Percentiles rank a stretch among this genome's conserved stretches.
phyloP scores from a whole-genome alignment of 352 stramenopile species.

The Phytophthora fragariaefolia region DNA sequence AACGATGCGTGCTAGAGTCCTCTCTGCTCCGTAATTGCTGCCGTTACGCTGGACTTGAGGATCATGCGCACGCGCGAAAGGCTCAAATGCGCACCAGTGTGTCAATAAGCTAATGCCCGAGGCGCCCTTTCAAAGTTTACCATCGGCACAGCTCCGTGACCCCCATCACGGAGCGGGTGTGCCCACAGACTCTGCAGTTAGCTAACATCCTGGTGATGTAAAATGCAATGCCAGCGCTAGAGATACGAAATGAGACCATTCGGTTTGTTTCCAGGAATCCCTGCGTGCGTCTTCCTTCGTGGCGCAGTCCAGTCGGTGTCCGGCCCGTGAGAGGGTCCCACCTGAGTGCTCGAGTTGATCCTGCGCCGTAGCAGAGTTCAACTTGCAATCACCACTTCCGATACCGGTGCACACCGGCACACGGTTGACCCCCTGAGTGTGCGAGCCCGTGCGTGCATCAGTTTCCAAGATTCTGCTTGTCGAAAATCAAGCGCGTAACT shows the following conservation, averaged over 20 bases:
- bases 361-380: slow-evolving; percentile 14
- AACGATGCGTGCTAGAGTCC: too few relatives aligned
- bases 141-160: not conserved
- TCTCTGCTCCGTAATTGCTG: slow-evolving; percentile 24
- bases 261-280: not conserved
- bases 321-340: slow-evolving; percentile 30
- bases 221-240: slow-evolving; percentile 16
- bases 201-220: slow-evolving; percentile 14
- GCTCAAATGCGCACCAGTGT: slow-evolving; percentile 9
- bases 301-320: slow-evolving; percentile 29
- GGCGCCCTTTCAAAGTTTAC: not conserved
- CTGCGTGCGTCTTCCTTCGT: not conserved
- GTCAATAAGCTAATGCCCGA: slow-evolving; percentile 27
- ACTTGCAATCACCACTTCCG: slow-evolving; percentile 29
- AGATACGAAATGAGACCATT: slow-evolving; percentile 13
- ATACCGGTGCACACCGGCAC: slow-evolving; percentile 8
- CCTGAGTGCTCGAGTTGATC: slow-evolving; percentile 8
- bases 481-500: slow-evolving; percentile 35
- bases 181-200: slow-evolving; percentile 19
- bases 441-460: not conserved
- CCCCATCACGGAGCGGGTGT: not conserved
- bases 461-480: slow-evolving; percentile 9
- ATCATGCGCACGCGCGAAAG: slow-evolving; percentile 18
- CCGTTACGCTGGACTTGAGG: slow-evolving; percentile 23
- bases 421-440: slow-evolving; percentile 5